Conservation (phyloP, 257 asterid genomes). For the Jaltomata sinuosa region DNA sequence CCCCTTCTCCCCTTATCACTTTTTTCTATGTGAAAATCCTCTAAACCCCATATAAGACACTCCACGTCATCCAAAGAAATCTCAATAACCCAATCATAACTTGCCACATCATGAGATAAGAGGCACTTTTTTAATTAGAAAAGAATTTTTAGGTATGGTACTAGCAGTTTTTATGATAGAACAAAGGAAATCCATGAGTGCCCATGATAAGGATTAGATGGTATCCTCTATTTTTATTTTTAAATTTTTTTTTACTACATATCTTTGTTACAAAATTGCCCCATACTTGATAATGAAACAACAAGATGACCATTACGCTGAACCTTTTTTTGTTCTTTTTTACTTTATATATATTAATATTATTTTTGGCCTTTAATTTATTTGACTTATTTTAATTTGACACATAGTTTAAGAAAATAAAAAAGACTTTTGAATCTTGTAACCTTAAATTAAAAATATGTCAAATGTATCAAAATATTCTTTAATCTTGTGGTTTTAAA, state of each 20-base stretch:
- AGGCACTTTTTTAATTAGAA: slow-evolving; percentile 14
- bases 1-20: slow-evolving; percentile 1
- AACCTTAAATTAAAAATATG: too few relatives aligned
- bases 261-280: neutral
- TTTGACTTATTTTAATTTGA: too few relatives aligned
- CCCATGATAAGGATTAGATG: slow-evolving; percentile 24
- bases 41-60: slow-evolving; percentile 34
- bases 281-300: neutral
- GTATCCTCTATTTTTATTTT: neutral
- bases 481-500: too few relatives aligned
- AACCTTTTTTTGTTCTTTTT: neutral
- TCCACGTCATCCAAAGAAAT: slow-evolving; percentile 46
- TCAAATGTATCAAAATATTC: too few relatives aligned
- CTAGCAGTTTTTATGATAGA: neutral
- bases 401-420: too few relatives aligned
- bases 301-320: neutral
- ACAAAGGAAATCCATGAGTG: slow-evolving; percentile 21
- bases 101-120: slow-evolving; percentile 47
- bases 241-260: neutral
- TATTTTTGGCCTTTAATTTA: too few relatives aligned
- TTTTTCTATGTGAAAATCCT: slow-evolving; percentile 32
- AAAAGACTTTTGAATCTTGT: too few relatives aligned
- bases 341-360: too few relatives aligned
- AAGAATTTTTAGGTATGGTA: slow-evolving; percentile 15
- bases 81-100: slow-evolving; percentile 10